Evolutionary conservation across 495 filamentous ascomycete genomes (phyloP).

Genomic region (Patellaria atrata): DNA sequence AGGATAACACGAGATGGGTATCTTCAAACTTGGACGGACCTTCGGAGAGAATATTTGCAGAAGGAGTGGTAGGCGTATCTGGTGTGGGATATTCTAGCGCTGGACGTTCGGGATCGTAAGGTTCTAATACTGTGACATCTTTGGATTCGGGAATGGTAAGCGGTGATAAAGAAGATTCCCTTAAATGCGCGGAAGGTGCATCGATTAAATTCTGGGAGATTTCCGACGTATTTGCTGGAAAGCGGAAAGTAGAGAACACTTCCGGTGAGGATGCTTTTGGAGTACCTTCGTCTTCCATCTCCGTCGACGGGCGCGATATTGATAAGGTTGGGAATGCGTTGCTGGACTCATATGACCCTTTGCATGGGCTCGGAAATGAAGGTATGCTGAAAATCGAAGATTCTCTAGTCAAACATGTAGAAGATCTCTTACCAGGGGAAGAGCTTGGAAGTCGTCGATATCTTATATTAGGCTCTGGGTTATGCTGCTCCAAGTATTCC

Average conservation of each 20-base stretch:
- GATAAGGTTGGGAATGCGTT: constrained; percentile 18
- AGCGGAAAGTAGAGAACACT: too few relatives aligned
- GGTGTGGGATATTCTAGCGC: constrained; percentile 4
- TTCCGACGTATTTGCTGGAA: too few relatives aligned
- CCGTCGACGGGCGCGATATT: constrained; percentile 16
- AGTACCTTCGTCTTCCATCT: not conserved
- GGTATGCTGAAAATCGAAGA: constrained; percentile 18
- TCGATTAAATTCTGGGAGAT: too few relatives aligned
- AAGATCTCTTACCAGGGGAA: not conserved
- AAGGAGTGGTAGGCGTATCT: constrained; percentile 4
- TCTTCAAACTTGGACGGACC: not conserved
- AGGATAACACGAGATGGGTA: too few relatives aligned
- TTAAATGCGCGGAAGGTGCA: constrained; percentile 9
- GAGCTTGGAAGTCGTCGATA: constrained; percentile 1
- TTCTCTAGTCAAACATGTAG: not conserved
- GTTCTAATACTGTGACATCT: not conserved
- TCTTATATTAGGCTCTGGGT: constrained; percentile 5
- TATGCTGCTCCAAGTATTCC: not conserved
- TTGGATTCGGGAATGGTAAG: not conserved
- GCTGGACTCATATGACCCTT: constrained; percentile 3
- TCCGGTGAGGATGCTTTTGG: too few relatives aligned
- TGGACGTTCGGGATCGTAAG: constrained; percentile 9
- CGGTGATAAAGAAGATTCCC: not conserved
- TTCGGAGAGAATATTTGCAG: constrained; percentile 10
- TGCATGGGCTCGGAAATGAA: constrained; percentile 20